Percentiles rank a stretch among this genome's conserved stretches.
Conservation (phyloP, 2,329 filamentous ascomycete genomes). For the Trichophyton benhamiae region DNA sequence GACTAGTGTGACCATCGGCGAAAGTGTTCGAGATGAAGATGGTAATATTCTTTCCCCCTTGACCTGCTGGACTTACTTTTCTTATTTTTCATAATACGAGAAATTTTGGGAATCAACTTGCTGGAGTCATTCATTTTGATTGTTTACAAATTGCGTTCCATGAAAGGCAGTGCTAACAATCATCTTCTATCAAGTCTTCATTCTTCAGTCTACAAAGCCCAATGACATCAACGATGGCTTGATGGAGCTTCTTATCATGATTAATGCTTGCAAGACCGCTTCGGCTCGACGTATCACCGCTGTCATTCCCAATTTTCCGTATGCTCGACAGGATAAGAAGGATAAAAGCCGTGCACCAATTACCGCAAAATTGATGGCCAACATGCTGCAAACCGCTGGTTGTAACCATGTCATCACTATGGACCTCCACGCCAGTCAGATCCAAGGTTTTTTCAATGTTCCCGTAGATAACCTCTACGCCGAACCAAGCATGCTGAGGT, state of each 20-base stretch:
- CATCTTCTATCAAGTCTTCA: conserved; percentile 54
- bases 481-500: conserved; percentile 79
- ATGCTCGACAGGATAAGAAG: conserved; percentile 95
- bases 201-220: conserved; percentile 85
- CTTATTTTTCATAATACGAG: neutral
- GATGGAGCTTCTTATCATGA: conserved; percentile 98
- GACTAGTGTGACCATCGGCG: conserved; percentile 70
- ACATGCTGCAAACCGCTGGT: conserved; percentile 92
- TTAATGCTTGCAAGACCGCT: conserved; percentile 81
- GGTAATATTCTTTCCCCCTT: conserved; percentile 35
- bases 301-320: conserved; percentile 91
- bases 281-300: conserved; percentile 86
- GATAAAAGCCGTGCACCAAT: conserved; percentile 93
- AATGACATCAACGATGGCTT: conserved; percentile 96
- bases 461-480: conserved; percentile 76
- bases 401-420: conserved; percentile 92
- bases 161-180: conserved; percentile 5
- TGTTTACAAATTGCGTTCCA: neutral
- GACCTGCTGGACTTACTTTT: neutral
- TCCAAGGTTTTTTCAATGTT: conserved; percentile 90
- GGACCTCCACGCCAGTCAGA: conserved; percentile 88
- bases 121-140: neutral
- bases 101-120: neutral
- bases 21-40: conserved; percentile 94
- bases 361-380: conserved; percentile 87